A percentile compares a stretch with the other conserved stretches of the same genome.
Evolutionary conservation across 2,329 filamentous ascomycete species (phyloP).

Genomic region (Blumeriella jaapii): DNA sequence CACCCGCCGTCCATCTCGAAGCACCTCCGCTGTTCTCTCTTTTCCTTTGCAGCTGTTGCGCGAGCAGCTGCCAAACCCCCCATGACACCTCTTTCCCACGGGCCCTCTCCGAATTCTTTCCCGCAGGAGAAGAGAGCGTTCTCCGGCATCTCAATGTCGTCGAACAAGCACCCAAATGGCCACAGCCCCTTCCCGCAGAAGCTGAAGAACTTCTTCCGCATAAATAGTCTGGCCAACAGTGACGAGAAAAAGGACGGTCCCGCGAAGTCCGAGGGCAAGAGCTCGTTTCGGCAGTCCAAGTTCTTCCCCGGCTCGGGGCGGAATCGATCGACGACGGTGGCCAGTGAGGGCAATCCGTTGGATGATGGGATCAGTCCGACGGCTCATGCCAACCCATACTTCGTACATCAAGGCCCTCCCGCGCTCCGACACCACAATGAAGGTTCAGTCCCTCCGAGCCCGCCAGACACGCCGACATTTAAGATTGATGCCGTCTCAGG

Average conservation of each 20-base stretch:
- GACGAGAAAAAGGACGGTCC: conserved; percentile 30
- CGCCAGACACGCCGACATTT: conserved; percentile 76
- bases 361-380: conserved; percentile 87
- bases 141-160: conserved; percentile 27
- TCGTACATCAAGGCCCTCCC: conserved; percentile 89
- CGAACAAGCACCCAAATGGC: conserved; percentile 41
- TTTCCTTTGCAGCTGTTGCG: conserved; percentile 21
- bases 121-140: conserved; percentile 27
- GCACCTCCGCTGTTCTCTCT: conserved; percentile 1
- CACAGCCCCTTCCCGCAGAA: conserved; percentile 54
- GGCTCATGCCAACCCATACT: conserved; percentile 92
- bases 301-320: conserved; percentile 83
- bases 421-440: conserved; percentile 91
- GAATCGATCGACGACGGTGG: conserved; percentile 80
- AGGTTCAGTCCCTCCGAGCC: conserved; percentile 82
- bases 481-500: conserved; percentile 60
- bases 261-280: conserved; percentile 27
- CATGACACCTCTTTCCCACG: conserved; percentile 26
- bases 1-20: neutral
- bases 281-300: conserved; percentile 67
- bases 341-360: conserved; percentile 82
- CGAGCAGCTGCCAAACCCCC: conserved; percentile 18
- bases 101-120: conserved; percentile 17
- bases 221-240: conserved; percentile 38
- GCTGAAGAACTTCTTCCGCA: conserved; percentile 61